These are phyloP conservation scores for Cyphellophora europaea DNA, from an alignment of 2,329 filamentous ascomycete species.

Conservation along the genomic window DNA sequence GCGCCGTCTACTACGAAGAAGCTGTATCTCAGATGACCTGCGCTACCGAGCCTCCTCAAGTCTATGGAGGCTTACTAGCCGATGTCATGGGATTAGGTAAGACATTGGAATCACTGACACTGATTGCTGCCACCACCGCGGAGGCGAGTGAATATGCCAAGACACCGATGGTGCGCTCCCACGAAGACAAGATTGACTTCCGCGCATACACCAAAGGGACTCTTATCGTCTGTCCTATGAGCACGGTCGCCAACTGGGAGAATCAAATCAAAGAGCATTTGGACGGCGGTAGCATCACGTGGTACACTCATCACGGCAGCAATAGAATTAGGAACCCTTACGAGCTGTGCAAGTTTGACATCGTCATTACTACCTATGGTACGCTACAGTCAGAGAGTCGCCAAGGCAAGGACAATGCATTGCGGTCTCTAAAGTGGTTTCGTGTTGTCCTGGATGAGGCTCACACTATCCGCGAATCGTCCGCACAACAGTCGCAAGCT, in stretches of 20 bases:
- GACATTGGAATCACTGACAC: conserved; percentile 67
- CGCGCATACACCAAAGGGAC: conserved; percentile 71
- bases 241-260: conserved; percentile 89
- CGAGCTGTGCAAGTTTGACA: conserved; percentile 63
- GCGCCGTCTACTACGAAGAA: conserved; percentile 62
- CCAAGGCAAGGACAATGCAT: conserved; percentile 40
- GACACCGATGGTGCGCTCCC: conserved; percentile 22
- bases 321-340: conserved; percentile 61
- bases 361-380: conserved; percentile 89
- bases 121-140: conserved; percentile 58
- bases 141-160: conserved; percentile 55
- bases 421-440: conserved; percentile 81
- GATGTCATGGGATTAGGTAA: conserved; percentile 90
- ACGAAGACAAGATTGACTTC: conserved; percentile 23
- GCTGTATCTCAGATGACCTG: conserved; percentile 70
- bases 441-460: conserved; percentile 90
- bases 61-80: conserved; percentile 64
- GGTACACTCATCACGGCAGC: conserved; percentile 79
- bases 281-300: conserved; percentile 52
- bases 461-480: conserved; percentile 83
- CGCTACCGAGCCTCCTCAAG: conserved; percentile 52
- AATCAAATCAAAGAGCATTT: conserved; percentile 82
- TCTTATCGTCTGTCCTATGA: conserved; percentile 78
- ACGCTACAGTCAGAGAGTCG: conserved; percentile 67
- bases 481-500: conserved; percentile 72